Conservation (phyloP, 2,329 filamentous ascomycete species). For the Trichothecium roseum region DNA sequence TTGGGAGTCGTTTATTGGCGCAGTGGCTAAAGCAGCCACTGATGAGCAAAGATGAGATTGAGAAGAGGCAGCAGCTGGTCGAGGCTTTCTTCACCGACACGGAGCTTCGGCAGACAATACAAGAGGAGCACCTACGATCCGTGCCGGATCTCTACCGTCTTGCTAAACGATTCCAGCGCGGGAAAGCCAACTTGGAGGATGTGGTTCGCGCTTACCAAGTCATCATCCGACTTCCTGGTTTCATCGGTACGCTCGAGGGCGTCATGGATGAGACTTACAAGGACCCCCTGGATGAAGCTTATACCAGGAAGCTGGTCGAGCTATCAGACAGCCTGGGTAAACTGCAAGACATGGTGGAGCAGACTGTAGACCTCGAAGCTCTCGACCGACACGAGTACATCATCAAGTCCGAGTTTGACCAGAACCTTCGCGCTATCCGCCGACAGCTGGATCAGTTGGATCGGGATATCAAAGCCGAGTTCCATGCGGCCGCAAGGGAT, state of each 20-base stretch:
- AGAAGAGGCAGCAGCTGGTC: slow-evolving; percentile 84
- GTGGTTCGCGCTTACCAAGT: slow-evolving; percentile 95
- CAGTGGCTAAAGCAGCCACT: slow-evolving; percentile 98
- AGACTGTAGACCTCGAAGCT: slow-evolving; percentile 89
- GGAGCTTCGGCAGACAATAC: slow-evolving; percentile 87
- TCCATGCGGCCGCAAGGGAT: slow-evolving; percentile 64
- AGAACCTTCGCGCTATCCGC: slow-evolving; percentile 74
- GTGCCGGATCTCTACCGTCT: slow-evolving; percentile 92
- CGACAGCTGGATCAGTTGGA: slow-evolving; percentile 82
- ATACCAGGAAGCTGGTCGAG: slow-evolving; percentile 72
- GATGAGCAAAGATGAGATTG: slow-evolving; percentile 83
- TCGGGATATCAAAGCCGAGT: slow-evolving; percentile 75
- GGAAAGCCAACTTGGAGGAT: slow-evolving; percentile 85
- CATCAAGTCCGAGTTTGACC: slow-evolving; percentile 97
- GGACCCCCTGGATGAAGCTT: slow-evolving; percentile 74
- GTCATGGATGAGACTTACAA: slow-evolving; percentile 95
- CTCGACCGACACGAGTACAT: slow-evolving; percentile 97
- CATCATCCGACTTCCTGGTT: slow-evolving; percentile 79
- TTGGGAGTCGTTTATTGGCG: slow-evolving; percentile 78
- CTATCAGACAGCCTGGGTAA: slow-evolving; percentile 72
- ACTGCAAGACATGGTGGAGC: slow-evolving; percentile 96
- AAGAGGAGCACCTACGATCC: slow-evolving; percentile 86
- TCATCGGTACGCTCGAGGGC: slow-evolving; percentile 78
- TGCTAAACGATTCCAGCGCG: slow-evolving; percentile 88
- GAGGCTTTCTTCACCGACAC: slow-evolving; percentile 93